Conservation (phyloP, 1,284 basidiomycete genomes). For the Microbotryum saponariae region DNA sequence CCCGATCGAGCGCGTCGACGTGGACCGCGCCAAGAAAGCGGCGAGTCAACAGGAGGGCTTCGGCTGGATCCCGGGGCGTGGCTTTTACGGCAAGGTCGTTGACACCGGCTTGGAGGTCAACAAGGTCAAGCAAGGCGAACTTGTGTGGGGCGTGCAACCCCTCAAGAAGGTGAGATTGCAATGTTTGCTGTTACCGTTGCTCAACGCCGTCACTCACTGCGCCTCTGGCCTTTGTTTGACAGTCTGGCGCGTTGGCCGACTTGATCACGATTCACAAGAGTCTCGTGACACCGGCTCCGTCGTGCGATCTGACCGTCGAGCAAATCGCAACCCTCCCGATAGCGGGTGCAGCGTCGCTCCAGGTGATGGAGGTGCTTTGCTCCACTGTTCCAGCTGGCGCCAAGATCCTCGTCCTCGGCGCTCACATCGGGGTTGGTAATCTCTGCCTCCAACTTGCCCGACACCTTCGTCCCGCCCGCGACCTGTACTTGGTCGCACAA, state of each 20-base stretch:
- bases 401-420: slow-evolving; percentile 43
- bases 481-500: slow-evolving; percentile 44
- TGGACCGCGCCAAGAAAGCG: slow-evolving; percentile 35
- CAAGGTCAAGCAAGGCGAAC: slow-evolving; percentile 40
- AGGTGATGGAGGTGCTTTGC: slow-evolving; percentile 42
- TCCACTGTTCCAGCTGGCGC: slow-evolving; percentile 39
- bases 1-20: slow-evolving; percentile 42
- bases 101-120: slow-evolving; percentile 38
- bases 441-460: slow-evolving; percentile 42
- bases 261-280: slow-evolving; percentile 40
- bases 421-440: slow-evolving; percentile 43
- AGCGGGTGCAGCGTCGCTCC: slow-evolving; percentile 41
- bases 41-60: slow-evolving; percentile 30
- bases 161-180: slow-evolving; percentile 34
- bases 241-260: slow-evolving; percentile 43
- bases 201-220: background rate
- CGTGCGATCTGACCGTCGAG: slow-evolving; percentile 40
- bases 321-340: slow-evolving; percentile 44
- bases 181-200: background rate
- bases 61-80: slow-evolving; percentile 43
- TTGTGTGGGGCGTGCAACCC: slow-evolving; percentile 43
- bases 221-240: background rate
- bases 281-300: slow-evolving; percentile 40
- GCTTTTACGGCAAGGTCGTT: slow-evolving; percentile 43
- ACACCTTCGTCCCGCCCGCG: slow-evolving; percentile 34